Base-by-base conservation (phyloP, 2,329 filamentous ascomycete genomes). In the Paraconiothyrium brasiliense region DNA sequence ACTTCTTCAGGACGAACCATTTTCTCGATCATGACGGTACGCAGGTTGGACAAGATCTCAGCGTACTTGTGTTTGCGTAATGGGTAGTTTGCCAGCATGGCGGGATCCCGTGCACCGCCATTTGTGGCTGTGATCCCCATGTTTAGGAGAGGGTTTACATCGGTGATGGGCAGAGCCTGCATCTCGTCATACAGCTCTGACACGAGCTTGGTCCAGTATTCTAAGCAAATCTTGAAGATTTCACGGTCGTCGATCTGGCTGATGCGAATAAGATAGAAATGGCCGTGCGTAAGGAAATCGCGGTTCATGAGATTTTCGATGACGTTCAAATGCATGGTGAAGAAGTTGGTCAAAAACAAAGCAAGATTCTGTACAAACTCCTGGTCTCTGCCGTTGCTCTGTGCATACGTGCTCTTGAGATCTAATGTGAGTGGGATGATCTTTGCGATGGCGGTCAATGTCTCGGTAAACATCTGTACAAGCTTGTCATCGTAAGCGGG, bases 1-100 rank as follows among this genome's bases (percentile, higher is more conserved):
- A 99, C 96, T 81, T 99, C 96, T 81, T 99, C 95, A 0, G 95
- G 95, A 47, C 94, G 89, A 35, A 99, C 95, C 95, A 99, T 99
- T 85, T 97, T 97, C 83, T 99, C 95, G 65, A 99, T 98, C 95
- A 99, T 99, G 67, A 99, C 95, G 27, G 94, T 91, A 68, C 95
- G 90, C 60, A 99, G 85, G 78, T 97, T 98, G 10, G 94, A 94
- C 54, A 99, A 84, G 22, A 99, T 91, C 76, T 97, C 93, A 67
- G 90, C 90, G 80, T 98, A 99, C 82, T 97, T 98, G 86, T 99
- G 94, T 84, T 99, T 99, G 64, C 96, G 90, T 48, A 99, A 87
- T 13, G 94, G 93, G 74, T 97, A 97, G 79, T 93, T 97, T 71
- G 90, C 90, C 64, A 98, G 85, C n/a, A 94, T 84, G 56, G 84